phyloP scores from a whole-genome alignment of 2,329 filamentous ascomycete species.

The Stromatinia cepivora region DNA sequence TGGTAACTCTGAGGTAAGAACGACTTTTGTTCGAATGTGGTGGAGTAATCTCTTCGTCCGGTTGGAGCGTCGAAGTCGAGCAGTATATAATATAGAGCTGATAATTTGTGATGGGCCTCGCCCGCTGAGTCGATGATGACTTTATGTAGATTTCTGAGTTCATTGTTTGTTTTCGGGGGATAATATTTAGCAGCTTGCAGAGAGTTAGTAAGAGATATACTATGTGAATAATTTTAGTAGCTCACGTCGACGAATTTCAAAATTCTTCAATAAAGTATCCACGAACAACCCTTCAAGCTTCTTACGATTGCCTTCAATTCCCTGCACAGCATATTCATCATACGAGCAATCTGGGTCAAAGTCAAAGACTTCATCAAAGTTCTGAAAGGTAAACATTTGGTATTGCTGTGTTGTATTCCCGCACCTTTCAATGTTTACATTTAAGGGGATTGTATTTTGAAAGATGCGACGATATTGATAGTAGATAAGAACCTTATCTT shows the following conservation, averaged over 20 bases:
- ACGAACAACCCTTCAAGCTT: conserved; percentile 74
- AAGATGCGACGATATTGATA: conserved; percentile 13
- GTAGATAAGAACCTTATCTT: conserved; percentile 32
- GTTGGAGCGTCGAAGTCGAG: conserved; percentile 63
- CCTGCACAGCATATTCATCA: conserved; percentile 58
- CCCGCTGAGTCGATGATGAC: conserved; percentile 65
- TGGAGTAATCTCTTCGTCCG: conserved; percentile 48
- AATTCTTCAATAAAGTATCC: conserved; percentile 70
- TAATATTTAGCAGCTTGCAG: conserved; percentile 61
- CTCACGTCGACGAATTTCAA: conserved; percentile 69
- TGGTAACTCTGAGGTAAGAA: conserved; percentile 75
- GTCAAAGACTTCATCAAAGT: conserved; percentile 69
- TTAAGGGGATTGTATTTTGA: conserved; percentile 11
- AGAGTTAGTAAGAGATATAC: conserved; percentile 20
- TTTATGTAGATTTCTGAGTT: conserved; percentile 68
- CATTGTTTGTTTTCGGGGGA: conserved; percentile 68
- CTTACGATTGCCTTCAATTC: conserved; percentile 67
- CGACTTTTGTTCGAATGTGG: conserved; percentile 59
- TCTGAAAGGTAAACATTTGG: conserved; percentile 62
- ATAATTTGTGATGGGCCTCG: conserved; percentile 75
- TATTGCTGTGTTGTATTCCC: background rate
- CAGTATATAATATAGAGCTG: conserved; percentile 80
- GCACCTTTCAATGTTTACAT: background rate
- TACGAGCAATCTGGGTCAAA: conserved; percentile 61
- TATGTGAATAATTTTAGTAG: conserved; percentile 20